Conservation (phyloP, 352 stramenopile genomes). For the Pythium pyrilobum region DNA sequence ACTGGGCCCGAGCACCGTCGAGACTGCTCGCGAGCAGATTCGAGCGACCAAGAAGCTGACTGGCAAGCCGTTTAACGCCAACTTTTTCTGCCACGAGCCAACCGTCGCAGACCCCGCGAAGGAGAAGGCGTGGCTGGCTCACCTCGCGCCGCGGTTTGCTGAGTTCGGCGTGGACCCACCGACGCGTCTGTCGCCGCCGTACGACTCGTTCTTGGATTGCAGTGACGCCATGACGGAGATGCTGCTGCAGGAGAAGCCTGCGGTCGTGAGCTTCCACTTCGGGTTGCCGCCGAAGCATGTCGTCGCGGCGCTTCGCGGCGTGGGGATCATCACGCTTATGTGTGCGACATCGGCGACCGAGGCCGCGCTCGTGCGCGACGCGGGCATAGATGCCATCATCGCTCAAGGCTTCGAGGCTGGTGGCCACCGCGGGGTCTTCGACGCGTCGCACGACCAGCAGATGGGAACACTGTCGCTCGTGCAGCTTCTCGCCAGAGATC, state of each 20-base stretch:
- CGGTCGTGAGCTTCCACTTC: constrained; percentile 70
- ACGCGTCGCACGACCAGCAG: constrained; percentile 16
- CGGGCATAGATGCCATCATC: constrained; percentile 39
- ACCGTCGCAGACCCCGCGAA: constrained; percentile 7
- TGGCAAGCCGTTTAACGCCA: constrained; percentile 42
- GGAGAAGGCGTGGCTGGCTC: constrained; percentile 28
- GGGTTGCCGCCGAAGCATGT: constrained; percentile 27
- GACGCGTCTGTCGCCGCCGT: constrained; percentile 11
- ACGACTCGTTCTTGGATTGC: constrained; percentile 27
- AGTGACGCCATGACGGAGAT: constrained; percentile 31
- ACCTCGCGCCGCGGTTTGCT: constrained; percentile 31
- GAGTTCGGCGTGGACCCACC: constrained; percentile 22
- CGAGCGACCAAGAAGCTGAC: constrained; percentile 24
- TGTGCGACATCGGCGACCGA: constrained; percentile 41
- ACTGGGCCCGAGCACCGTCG: constrained; percentile 23
- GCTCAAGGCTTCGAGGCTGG: constrained; percentile 56
- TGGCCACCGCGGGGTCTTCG: constrained; percentile 50
- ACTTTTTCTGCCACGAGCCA: constrained; percentile 50
- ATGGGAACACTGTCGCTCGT: constrained; percentile 45
- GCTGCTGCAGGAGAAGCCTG: constrained; percentile 39
- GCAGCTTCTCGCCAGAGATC: constrained; percentile 33
- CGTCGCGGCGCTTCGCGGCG: constrained; percentile 30
- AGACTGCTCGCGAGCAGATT: constrained; percentile 26
- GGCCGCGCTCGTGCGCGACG: constrained; percentile 15
- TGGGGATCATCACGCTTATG: constrained; percentile 35